A percentile compares a stretch with the other conserved stretches of the same genome.
These are phyloP conservation scores for Hylodesmum podocarpum DNA, from an alignment of 306 rosid species.

Conservation along the genomic window DNA sequence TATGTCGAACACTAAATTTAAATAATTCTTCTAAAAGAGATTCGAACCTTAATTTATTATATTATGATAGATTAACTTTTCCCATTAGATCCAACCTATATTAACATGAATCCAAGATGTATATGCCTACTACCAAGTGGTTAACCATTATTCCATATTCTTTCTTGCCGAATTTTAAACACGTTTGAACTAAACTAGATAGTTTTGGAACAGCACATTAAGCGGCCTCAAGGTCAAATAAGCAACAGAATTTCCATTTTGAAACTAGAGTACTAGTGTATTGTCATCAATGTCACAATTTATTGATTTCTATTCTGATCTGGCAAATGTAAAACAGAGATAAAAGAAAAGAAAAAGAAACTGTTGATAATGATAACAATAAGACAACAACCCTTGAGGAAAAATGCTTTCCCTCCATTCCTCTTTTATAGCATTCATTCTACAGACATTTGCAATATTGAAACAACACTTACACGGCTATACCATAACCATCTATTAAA, in stretches of 20 bases:
- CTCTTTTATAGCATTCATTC: conserved; percentile 30
- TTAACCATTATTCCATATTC: neutral
- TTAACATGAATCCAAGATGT: no score
- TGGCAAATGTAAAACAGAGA: conserved; percentile 20
- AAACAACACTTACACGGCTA: conserved; percentile 9
- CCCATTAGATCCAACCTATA: no score
- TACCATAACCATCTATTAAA: conserved; percentile 14
- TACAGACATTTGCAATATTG: conserved; percentile 19
- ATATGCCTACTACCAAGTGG: no score
- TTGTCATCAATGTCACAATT: conserved; percentile 8
- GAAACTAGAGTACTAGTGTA: neutral
- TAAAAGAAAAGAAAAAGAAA: neutral
- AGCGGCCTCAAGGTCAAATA: conserved; percentile 14
- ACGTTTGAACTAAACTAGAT: neutral
- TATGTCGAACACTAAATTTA: no score
- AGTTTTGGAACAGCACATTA: neutral
- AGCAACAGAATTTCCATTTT: conserved; percentile 7
- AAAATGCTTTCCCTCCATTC: neutral
- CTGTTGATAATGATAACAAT: conserved; percentile 16
- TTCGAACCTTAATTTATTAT: no score
- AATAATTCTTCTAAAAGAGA: no score
- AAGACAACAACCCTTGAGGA: neutral
- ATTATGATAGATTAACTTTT: no score
- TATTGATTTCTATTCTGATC: conserved; percentile 25
- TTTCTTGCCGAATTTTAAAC: neutral